A percentile compares a stretch with the other conserved stretches of the same genome.
These are phyloP conservation scores for Thalia dealbata DNA, from an alignment of 176 grass and related monocot species.

Conservation along the genomic window DNA sequence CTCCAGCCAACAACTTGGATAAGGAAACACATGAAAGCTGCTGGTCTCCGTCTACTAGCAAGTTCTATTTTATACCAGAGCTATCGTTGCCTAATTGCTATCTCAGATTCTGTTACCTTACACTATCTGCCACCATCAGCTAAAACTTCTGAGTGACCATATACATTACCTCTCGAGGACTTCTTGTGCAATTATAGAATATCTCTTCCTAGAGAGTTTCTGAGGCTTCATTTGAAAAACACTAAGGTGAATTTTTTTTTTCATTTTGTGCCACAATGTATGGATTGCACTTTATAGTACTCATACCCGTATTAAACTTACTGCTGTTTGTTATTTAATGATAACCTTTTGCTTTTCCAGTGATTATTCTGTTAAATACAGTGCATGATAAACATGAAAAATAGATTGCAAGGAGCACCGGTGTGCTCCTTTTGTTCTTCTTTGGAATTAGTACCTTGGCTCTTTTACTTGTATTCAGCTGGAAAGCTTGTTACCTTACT, in stretches of 20 bases:
- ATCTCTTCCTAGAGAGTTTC: too few species aligned
- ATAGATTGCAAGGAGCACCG: not conserved
- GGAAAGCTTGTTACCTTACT: not conserved
- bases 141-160: too few species aligned
- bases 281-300: not conserved
- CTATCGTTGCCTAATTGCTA: too few species aligned
- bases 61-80: too few species aligned
- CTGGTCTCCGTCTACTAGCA: too few species aligned
- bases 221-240: not conserved
- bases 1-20: too few species aligned
- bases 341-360: not conserved
- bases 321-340: not conserved
- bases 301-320: not conserved
- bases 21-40: too few species aligned
- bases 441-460: not conserved
- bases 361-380: not conserved
- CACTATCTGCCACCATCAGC: too few species aligned
- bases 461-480: not conserved
- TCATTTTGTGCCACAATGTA: not conserved
- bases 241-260: not conserved
- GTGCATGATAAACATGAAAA: not conserved
- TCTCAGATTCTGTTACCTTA: too few species aligned
- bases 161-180: too few species aligned
- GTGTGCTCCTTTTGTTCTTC: not conserved
- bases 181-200: too few species aligned